Conservation (phyloP, 768 basidiomycete genomes). For the Panaeolus cyanescens region DNA sequence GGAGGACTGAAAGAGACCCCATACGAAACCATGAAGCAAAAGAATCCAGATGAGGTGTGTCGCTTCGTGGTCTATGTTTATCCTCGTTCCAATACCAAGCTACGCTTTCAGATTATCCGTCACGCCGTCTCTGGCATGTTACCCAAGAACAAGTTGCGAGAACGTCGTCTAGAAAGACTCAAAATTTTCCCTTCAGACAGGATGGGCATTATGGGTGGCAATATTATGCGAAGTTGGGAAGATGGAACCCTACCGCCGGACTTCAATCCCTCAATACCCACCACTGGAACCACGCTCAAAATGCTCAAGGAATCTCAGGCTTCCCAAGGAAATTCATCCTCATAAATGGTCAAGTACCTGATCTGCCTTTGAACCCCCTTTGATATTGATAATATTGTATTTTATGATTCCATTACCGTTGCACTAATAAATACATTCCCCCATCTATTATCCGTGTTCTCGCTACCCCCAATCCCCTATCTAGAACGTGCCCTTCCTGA, state of each 20-base stretch:
- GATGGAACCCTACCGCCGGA: slow-evolving; percentile 67
- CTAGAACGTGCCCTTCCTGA: background rate
- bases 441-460: background rate
- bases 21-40: slow-evolving; percentile 80
- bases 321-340: slow-evolving; percentile 8
- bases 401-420: slow-evolving; percentile 1
- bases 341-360: slow-evolving; percentile 3
- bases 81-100: background rate
- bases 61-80: slow-evolving; percentile 5
- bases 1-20: slow-evolving; percentile 93
- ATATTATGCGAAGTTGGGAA: slow-evolving; percentile 83
- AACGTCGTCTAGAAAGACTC: slow-evolving; percentile 83
- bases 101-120: slow-evolving; percentile 75
- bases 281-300: slow-evolving; percentile 39
- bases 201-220: slow-evolving; percentile 75
- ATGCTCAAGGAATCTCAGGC: slow-evolving; percentile 28
- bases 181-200: slow-evolving; percentile 84
- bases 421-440: background rate
- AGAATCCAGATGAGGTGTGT: slow-evolving; percentile 87
- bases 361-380: background rate
- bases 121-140: slow-evolving; percentile 98
- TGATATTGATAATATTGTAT: background rate
- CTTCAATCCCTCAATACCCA: slow-evolving; percentile 42
- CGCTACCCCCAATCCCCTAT: background rate
- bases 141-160: slow-evolving; percentile 95